These are phyloP conservation scores for Capsella rubella DNA, from an alignment of 441 rosid species.

Conservation along the genomic window DNA sequence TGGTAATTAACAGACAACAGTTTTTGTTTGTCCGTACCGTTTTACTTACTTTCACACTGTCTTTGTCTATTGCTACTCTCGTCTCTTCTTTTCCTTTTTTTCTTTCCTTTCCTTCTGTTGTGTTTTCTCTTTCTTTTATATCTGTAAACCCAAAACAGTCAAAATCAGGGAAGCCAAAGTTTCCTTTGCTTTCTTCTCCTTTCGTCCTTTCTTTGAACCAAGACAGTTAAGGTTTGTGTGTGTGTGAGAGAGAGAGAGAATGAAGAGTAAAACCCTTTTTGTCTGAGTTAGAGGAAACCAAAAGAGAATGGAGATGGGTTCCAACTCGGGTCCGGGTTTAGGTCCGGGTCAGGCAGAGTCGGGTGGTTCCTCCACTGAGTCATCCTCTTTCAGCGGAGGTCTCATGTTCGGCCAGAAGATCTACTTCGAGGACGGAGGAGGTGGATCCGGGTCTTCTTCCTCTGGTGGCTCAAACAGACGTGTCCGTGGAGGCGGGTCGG, in stretches of 20 bases:
- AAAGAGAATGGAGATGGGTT: constrained; percentile 54
- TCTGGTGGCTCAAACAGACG: constrained; percentile 40
- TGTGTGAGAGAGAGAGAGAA: constrained; percentile 5
- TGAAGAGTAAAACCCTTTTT: constrained; percentile 17
- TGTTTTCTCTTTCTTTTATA: constrained; percentile 26
- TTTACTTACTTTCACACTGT: constrained; percentile 47
- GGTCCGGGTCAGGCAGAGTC: constrained; percentile 58
- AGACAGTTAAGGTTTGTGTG: constrained; percentile 23
- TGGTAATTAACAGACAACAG: constrained; percentile 36
- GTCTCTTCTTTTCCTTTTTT: constrained; percentile 16
- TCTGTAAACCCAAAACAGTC: constrained; percentile 17
- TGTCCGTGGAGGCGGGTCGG: constrained; percentile 51
- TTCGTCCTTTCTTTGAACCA: constrained; percentile 35
- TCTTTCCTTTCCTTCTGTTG: background rate
- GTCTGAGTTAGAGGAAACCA: constrained; percentile 40
- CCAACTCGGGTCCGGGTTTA: constrained; percentile 52
- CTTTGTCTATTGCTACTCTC: constrained; percentile 55
- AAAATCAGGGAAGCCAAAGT: constrained; percentile 41
- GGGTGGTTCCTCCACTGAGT: constrained; percentile 52
- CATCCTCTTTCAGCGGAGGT: constrained; percentile 57
- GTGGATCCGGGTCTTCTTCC: constrained; percentile 49
- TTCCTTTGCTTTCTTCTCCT: constrained; percentile 37
- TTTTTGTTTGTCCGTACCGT: constrained; percentile 38
- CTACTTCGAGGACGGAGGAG: constrained; percentile 70
- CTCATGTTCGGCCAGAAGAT: constrained; percentile 78